A percentile compares a stretch with the other conserved stretches of the same genome.
These are phyloP conservation scores for Benincasa hispida DNA, from an alignment of 306 rosid genomes.

Conservation along the genomic window DNA sequence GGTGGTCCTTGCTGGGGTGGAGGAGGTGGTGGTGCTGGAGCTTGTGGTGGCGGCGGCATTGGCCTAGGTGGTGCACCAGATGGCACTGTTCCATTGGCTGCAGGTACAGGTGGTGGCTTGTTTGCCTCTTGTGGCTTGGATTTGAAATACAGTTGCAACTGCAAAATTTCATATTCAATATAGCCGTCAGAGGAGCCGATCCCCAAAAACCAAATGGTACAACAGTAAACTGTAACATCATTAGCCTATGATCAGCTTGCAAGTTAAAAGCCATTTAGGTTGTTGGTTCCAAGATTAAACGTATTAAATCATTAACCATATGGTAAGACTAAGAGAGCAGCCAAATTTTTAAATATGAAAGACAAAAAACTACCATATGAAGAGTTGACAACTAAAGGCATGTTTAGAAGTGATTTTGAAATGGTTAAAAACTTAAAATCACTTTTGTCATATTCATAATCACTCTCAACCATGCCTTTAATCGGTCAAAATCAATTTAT, in stretches of 20 bases:
- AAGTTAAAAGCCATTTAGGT: neutral
- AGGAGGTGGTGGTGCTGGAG: constrained; percentile 63
- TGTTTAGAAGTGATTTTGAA: too few relatives aligned
- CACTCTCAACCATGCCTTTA: too few relatives aligned
- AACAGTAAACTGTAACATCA: neutral
- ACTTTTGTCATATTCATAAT: too few relatives aligned
- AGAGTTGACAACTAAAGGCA: neutral
- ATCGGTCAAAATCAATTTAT: too few relatives aligned
- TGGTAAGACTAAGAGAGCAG: neutral
- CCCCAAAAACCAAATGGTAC: neutral
- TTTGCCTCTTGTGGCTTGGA: constrained; percentile 71
- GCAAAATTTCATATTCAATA: constrained; percentile 20
- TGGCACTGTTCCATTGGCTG: constrained; percentile 55
- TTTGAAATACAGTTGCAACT: constrained; percentile 92
- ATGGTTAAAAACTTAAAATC: too few relatives aligned
- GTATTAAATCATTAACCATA: neutral
- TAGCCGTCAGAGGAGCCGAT: neutral
- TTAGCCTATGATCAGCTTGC: neutral
- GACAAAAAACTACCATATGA: neutral
- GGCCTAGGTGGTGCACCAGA: constrained; percentile 86
- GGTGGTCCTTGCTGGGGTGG: constrained; percentile 67
- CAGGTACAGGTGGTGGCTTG: constrained; percentile 62
- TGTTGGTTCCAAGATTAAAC: neutral
- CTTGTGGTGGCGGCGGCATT: constrained; percentile 60
- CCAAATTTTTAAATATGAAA: neutral